Conservation (phyloP, 805 yeast genomes). For the Candida railenensis region DNA sequence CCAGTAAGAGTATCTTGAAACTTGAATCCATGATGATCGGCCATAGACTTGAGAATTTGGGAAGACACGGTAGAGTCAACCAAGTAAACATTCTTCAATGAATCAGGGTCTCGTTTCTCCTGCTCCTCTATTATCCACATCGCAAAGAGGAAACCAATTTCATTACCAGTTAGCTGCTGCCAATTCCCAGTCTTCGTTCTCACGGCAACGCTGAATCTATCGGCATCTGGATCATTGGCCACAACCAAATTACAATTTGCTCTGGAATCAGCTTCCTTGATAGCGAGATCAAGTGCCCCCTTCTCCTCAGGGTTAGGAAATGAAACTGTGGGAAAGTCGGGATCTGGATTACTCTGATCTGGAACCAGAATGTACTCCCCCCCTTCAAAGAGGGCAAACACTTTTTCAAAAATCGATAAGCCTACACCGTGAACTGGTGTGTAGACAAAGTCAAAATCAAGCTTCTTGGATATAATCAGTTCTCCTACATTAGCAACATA, state of each 20-base stretch:
- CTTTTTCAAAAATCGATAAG: conserved; percentile 48
- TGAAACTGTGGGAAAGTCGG: conserved; percentile 77
- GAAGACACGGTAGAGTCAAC: conserved; percentile 92
- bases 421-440: conserved; percentile 99
- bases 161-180: conserved; percentile 88
- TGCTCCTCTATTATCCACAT: conserved; percentile 48
- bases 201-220: conserved; percentile 82
- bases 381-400: conserved; percentile 35
- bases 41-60: conserved; percentile 71
- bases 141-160: conserved; percentile 84
- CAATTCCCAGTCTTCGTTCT: conserved; percentile 42
- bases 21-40: conserved; percentile 56
- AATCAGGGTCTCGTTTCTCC: conserved; percentile 14
- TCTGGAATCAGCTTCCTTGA: conserved; percentile 51
- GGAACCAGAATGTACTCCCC: conserved; percentile 19
- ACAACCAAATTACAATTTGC: conserved; percentile 55
- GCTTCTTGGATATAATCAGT: conserved; percentile 6
- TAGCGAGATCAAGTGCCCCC: conserved; percentile 82
- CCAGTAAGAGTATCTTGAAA: conserved; percentile 89
- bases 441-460: conserved; percentile 59
- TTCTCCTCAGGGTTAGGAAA: conserved; percentile 97
- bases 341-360: conserved; percentile 76
- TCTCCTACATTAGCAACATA: conserved; percentile 38
- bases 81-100: conserved; percentile 45
- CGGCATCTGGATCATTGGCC: conserved; percentile 98